Conservation (phyloP, 2,329 filamentous ascomycete genomes). For the Ascochyta clinopodiicola region DNA sequence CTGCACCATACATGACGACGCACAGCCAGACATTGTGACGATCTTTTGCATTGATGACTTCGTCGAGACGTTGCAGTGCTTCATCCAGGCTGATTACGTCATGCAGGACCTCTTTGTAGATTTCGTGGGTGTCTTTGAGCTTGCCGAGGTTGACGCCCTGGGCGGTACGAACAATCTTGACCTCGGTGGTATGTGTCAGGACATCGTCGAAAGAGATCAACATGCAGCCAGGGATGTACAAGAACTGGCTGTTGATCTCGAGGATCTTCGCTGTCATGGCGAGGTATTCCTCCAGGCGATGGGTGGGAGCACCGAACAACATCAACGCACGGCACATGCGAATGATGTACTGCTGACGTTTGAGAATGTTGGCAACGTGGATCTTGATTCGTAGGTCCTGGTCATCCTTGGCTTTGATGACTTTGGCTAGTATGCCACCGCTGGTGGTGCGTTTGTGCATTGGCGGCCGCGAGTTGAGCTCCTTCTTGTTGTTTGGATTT, state of each 20-base stretch:
- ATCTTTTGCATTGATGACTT: constrained; percentile 64
- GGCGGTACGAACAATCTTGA: constrained; percentile 72
- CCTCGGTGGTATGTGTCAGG: constrained; percentile 75
- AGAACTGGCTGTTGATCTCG: constrained; percentile 84
- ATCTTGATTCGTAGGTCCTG: constrained; percentile 64
- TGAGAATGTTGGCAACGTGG: constrained; percentile 72
- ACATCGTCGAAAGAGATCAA: constrained; percentile 84
- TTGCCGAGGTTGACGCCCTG: constrained; percentile 77
- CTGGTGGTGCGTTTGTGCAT: constrained; percentile 33
- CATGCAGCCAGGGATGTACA: constrained; percentile 92
- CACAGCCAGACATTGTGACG: constrained; percentile 57
- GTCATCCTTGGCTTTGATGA: constrained; percentile 45
- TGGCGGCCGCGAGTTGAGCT: constrained; percentile 19
- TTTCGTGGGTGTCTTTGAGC: constrained; percentile 74
- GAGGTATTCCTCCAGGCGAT: constrained; percentile 90
- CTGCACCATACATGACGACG: constrained; percentile 75
- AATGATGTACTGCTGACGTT: constrained; percentile 82
- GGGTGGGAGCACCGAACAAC: constrained; percentile 87
- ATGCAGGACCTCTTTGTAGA: constrained; percentile 81
- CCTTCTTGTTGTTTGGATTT: constrained; percentile 35
- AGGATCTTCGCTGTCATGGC: constrained; percentile 83
- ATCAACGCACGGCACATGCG: constrained; percentile 86
- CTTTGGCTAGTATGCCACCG: constrained; percentile 32
- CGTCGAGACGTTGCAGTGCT: constrained; percentile 67
- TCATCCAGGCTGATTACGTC: constrained; percentile 74